Conservation (phyloP, 768 basidiomycete genomes). For the Suillus cothurnatus region DNA sequence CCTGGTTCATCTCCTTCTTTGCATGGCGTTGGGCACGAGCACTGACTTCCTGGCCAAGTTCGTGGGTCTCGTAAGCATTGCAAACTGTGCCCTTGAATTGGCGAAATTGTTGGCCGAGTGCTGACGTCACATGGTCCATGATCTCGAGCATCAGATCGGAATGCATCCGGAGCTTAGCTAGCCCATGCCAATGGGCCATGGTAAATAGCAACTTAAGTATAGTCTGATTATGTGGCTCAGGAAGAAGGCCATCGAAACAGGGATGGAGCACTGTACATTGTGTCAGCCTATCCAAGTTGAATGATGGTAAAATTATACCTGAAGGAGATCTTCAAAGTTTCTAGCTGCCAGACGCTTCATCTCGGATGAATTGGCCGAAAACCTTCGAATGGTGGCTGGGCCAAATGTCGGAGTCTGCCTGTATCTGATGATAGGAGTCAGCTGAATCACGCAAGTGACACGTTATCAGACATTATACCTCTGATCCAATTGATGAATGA, state of each 20-base stretch:
- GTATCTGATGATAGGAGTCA: too few species aligned
- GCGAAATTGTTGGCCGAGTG: conserved; percentile 24
- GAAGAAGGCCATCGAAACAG: conserved; percentile 41
- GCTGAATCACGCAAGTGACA: too few species aligned
- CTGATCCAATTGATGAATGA: neutral
- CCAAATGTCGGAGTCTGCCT: conserved; percentile 7
- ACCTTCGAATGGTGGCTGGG: too few species aligned
- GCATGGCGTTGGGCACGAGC: conserved; percentile 21
- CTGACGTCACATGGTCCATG: conserved; percentile 26
- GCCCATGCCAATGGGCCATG: conserved; percentile 36
- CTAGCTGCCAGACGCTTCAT: conserved; percentile 28
- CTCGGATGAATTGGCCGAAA: too few species aligned
- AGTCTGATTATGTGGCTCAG: conserved; percentile 21
- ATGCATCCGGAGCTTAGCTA: conserved; percentile 38
- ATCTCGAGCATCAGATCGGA: conserved; percentile 20
- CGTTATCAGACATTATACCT: neutral
- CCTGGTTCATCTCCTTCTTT: neutral
- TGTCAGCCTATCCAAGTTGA: too few species aligned
- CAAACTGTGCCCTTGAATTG: conserved; percentile 27
- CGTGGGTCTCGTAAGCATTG: conserved; percentile 25
- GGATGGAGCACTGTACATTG: conserved; percentile 32
- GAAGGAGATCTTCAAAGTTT: conserved; percentile 40
- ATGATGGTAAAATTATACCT: conserved; percentile 10
- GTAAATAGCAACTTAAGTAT: conserved; percentile 29
- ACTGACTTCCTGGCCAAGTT: conserved; percentile 31